Evolutionary conservation across 441 rosid genomes (phyloP).

Genomic region (Breynia disticha): DNA sequence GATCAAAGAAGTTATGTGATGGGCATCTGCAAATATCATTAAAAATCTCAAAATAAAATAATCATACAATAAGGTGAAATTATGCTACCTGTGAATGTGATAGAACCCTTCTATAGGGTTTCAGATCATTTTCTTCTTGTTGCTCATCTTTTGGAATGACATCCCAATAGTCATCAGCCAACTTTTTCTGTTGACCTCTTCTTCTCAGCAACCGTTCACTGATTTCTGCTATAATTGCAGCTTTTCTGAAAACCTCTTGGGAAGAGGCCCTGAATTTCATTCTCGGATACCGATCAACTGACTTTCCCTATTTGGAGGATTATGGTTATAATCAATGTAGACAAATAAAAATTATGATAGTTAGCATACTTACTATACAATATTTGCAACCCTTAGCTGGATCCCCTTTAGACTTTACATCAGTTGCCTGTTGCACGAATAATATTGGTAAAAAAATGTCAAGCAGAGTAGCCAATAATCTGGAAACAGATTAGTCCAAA

Average conservation of each 20-base stretch:
- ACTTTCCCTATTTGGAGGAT: constrained; percentile 35
- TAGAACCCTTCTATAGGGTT: constrained; percentile 49
- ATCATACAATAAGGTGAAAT: too few relatives aligned
- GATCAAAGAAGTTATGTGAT: neutral
- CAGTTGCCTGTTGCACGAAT: constrained; percentile 33
- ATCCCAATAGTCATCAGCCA: constrained; percentile 78
- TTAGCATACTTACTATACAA: constrained; percentile 53
- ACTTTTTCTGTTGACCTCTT: constrained; percentile 22
- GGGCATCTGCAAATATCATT: neutral
- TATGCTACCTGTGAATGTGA: constrained; percentile 70
- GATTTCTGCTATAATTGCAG: constrained; percentile 59
- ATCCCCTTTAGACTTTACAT: constrained; percentile 22
- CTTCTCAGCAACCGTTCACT: constrained; percentile 31
- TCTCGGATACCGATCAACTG: constrained; percentile 52
- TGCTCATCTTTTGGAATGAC: constrained; percentile 52
- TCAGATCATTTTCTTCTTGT: constrained; percentile 41
- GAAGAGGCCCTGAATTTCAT: constrained; percentile 70
- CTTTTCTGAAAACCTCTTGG: constrained; percentile 46
- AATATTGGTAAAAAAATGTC: constrained; percentile 10
- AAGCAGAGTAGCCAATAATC: neutral
- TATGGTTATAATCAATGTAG: constrained; percentile 16
- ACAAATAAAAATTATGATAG: constrained; percentile 10
- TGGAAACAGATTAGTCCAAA: neutral
- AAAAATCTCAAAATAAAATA: neutral
- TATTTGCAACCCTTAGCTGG: constrained; percentile 57